Evolutionary conservation across 352 stramenopile genomes (phyloP), one percentile per base, ranked within the genome.

Genomic region (Phytophthora nicotianae): DNA sequence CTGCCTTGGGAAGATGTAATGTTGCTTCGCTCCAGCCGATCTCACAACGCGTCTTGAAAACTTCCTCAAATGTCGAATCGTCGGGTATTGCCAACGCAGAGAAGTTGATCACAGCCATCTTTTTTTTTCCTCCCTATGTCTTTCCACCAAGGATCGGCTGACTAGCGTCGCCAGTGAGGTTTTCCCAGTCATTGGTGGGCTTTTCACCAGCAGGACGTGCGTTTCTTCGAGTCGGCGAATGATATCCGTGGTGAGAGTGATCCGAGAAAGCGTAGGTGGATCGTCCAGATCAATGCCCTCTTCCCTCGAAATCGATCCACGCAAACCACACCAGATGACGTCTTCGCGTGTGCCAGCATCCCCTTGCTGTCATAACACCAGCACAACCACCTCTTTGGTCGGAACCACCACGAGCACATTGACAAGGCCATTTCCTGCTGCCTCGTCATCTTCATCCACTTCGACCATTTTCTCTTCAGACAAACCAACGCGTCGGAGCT

Each of bases 391-490:
- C n/a, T n/a, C n/a, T 32, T 32, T 8, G 26, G 40, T 21, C 14
- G 54, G 45, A 62, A 55, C 43, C 33, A 62, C 33, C 43, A 55
- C 54, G 33, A 62, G 37, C 43, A 62, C 45, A 37, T 62, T 21
- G 1, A 62, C 35, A 35, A 5, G 23, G 13, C 20, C 32, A 9
- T 32, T 50, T 16, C 21, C 10, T 16, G 10, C 54, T 17, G 8
- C 23, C 49, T 32, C 20, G 11, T 20, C 27, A 14, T 26, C 32
- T 45, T 58, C 35, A 48, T 41, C 17, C 33, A 49, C 35, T 55
- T 35, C 49, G 8, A n/a, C 26, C 4, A 52, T 19, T 7, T 52
- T 4, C 19, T 32, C 8, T 35, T 21, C 49, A 20, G 35, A 46
- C 32, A 45, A 33, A 10, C 49, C 49, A 17, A 45, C 32, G 20